These are phyloP conservation scores for Penicillium maclennaniae DNA, from an alignment of 495 filamentous ascomycete species.

Conservation along the genomic window DNA sequence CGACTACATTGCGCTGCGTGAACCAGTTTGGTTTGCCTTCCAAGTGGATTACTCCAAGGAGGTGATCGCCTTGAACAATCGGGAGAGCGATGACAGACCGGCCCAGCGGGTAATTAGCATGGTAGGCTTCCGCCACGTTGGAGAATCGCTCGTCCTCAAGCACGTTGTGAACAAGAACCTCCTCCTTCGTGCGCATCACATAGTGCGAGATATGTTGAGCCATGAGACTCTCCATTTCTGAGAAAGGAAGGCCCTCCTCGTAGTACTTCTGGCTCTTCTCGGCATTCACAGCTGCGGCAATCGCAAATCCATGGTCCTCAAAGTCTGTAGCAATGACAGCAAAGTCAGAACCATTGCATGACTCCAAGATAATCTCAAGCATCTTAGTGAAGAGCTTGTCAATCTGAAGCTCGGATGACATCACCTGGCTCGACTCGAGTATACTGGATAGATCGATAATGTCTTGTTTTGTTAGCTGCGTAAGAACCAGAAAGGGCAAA, in stretches of 20 bases:
- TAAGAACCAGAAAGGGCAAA: background rate
- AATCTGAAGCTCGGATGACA: constrained; percentile 82
- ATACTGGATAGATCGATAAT: constrained; percentile 87
- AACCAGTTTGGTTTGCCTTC: constrained; percentile 82
- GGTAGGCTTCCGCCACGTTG: constrained; percentile 69
- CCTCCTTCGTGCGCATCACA: constrained; percentile 76
- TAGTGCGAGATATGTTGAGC: constrained; percentile 78
- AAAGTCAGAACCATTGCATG: constrained; percentile 74
- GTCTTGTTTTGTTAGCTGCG: constrained; percentile 40
- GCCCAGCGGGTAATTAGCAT: constrained; percentile 62
- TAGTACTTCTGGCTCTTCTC: constrained; percentile 54
- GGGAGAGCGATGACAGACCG: constrained; percentile 82
- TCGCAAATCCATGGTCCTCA: constrained; percentile 65
- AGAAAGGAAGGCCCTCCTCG: constrained; percentile 63
- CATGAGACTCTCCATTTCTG: constrained; percentile 59
- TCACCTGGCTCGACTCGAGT: constrained; percentile 81
- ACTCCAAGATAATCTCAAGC: constrained; percentile 85
- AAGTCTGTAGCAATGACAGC: constrained; percentile 76
- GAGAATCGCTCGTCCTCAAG: constrained; percentile 83
- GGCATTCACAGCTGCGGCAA: constrained; percentile 71
- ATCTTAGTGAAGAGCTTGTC: constrained; percentile 82
- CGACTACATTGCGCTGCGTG: constrained; percentile 81
- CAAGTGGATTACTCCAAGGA: constrained; percentile 81
- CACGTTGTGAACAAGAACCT: constrained; percentile 78
- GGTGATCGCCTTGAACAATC: constrained; percentile 71